A percentile compares a stretch with the other conserved stretches of the same genome.
phyloP scores from a whole-genome alignment of 164 flowering plant species.

The Vitis rupestris region DNA sequence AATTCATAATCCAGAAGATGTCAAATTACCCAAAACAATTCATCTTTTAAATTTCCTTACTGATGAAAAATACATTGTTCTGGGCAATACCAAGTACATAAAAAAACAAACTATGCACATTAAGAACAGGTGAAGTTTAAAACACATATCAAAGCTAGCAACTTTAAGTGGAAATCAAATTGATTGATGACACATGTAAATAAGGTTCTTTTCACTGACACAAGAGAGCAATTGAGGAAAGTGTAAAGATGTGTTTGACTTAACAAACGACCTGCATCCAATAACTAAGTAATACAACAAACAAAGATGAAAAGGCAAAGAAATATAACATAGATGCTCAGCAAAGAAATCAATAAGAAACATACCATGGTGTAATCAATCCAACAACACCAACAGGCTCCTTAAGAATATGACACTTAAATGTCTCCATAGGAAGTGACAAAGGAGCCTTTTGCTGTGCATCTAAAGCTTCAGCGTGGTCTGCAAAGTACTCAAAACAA shows the following conservation, averaged over 20 bases:
- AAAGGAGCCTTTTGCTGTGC: slow-evolving; percentile 74
- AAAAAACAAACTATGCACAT: too few species aligned
- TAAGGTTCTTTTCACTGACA: neutral
- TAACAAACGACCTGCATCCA: too few species aligned
- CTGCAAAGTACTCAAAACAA: slow-evolving; percentile 95
- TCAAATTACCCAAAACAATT: too few species aligned
- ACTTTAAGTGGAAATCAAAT: too few species aligned
- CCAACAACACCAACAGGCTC: slow-evolving; percentile 96
- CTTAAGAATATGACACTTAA: slow-evolving; percentile 66
- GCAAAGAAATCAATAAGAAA: neutral
- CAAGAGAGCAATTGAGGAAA: neutral
- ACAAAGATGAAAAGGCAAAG: neutral
- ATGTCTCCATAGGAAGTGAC: slow-evolving; percentile 75
- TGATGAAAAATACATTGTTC: too few species aligned
- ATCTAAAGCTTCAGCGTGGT: slow-evolving; percentile 91
- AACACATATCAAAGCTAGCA: too few species aligned
- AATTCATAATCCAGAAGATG: too few species aligned
- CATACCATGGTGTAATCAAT: slow-evolving; percentile 92
- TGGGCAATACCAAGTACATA: too few species aligned
- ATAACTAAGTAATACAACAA: neutral
- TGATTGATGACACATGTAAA: too few species aligned
- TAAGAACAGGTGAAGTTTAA: too few species aligned
- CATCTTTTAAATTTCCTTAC: too few species aligned
- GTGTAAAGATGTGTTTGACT: too few species aligned
- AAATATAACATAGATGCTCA: neutral